phyloP scores from a whole-genome alignment of 139 green algal species.

The Chlorella sp. region DNA sequence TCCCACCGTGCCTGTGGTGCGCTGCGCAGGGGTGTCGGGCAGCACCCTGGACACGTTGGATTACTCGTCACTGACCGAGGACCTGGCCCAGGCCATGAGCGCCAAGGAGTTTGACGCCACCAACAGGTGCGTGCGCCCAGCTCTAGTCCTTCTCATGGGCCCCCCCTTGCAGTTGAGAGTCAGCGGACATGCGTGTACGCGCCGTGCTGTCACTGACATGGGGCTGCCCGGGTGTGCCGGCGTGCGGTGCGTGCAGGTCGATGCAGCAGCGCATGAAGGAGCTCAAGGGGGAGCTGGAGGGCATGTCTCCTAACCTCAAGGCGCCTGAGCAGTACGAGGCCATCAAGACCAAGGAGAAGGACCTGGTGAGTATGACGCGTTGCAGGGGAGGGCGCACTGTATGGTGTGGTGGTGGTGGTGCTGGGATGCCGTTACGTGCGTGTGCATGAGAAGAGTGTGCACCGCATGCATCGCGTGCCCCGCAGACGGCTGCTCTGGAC shows the following conservation, averaged over 20 bases:
- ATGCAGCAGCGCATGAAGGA: neutral
- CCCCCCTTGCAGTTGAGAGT: neutral
- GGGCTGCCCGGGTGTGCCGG: neutral
- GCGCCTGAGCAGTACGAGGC: slow-evolving; percentile 91
- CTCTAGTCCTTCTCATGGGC: neutral
- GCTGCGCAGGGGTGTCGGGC: no score
- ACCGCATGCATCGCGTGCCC: no score
- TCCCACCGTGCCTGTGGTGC: no score
- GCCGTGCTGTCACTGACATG: no score
- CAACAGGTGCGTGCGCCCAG: neutral
- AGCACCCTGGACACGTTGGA: slow-evolving; percentile 5
- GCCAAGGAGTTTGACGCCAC: slow-evolving; percentile 13
- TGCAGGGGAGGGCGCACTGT: no score
- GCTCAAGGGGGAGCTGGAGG: slow-evolving; percentile 32
- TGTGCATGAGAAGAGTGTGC: no score
- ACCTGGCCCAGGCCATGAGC: slow-evolving; percentile 1
- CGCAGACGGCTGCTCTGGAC: slow-evolving; percentile 62
- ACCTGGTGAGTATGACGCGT: slow-evolving; percentile 50
- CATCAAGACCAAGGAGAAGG: slow-evolving; percentile 62
- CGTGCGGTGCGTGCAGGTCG: neutral
- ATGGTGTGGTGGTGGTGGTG: no score
- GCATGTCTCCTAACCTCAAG: slow-evolving; percentile 64
- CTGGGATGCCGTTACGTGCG: no score
- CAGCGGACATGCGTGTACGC: neutral
- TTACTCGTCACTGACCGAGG: neutral